These are phyloP conservation scores for Sporormia fimetaria DNA, from an alignment of 495 filamentous ascomycete genomes.

Conservation along the genomic window DNA sequence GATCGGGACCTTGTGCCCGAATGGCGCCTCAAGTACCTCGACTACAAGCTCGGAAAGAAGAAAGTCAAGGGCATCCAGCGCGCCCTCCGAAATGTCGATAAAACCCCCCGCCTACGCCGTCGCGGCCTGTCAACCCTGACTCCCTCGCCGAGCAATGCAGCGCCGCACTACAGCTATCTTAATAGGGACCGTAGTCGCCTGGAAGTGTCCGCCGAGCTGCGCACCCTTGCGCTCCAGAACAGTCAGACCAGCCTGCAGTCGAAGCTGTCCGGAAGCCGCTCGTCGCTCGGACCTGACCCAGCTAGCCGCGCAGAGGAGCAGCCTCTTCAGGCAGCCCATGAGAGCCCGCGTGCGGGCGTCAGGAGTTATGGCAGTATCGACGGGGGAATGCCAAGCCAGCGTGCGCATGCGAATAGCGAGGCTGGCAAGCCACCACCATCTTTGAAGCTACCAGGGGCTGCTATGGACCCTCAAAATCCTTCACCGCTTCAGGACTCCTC, in stretches of 20 bases:
- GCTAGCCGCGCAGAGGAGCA: conserved; percentile 13
- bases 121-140: conserved; percentile 19
- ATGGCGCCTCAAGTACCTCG: conserved; percentile 83
- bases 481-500: conserved; percentile 17
- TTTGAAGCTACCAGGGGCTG: conserved; percentile 64
- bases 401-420: conserved; percentile 8
- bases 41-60: conserved; percentile 90
- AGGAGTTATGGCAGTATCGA: conserved; percentile 66
- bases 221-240: conserved; percentile 10
- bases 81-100: conserved; percentile 50
- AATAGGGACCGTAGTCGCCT: conserved; percentile 15
- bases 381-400: conserved; percentile 45
- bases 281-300: conserved; percentile 2
- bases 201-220: conserved; percentile 10
- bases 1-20: conserved; percentile 82
- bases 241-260: conserved; percentile 8
- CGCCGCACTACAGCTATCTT: conserved; percentile 29
- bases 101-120: conserved; percentile 38
- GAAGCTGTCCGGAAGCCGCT: conserved; percentile 5
- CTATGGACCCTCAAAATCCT: conserved; percentile 40
- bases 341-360: conserved; percentile 23
- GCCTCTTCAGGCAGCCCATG: conserved; percentile 20
- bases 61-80: conserved; percentile 69
- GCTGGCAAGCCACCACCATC: conserved; percentile 36
- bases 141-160: conserved; percentile 34